Evolutionary conservation across 768 basidiomycete species (phyloP).

Genomic region (Boletus pseudo-olivaceus): DNA sequence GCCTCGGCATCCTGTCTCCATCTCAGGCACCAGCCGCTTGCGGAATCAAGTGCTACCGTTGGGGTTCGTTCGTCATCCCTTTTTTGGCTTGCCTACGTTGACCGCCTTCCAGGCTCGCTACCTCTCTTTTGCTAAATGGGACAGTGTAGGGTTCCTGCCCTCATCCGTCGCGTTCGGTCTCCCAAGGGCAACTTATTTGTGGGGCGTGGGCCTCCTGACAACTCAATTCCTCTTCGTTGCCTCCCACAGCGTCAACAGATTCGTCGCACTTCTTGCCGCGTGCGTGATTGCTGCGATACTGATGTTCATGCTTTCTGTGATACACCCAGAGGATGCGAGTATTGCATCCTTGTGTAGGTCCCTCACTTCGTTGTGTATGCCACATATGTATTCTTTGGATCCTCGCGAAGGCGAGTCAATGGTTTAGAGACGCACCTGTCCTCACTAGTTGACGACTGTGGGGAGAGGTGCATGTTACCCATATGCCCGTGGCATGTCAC

Average conservation of each 20-base stretch:
- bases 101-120: slow-evolving; percentile 29
- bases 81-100: not conserved
- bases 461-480: not conserved
- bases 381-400: slow-evolving; percentile 2
- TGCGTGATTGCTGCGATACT: slow-evolving; percentile 8
- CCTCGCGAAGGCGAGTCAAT: slow-evolving; percentile 3
- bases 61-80: slow-evolving; percentile 39
- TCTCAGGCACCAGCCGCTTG: slow-evolving; percentile 22
- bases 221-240: slow-evolving; percentile 26
- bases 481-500: not conserved
- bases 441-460: not conserved
- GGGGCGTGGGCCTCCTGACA: slow-evolving; percentile 36
- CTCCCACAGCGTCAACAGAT: slow-evolving; percentile 8
- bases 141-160: slow-evolving; percentile 43
- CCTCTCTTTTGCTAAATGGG: slow-evolving; percentile 33
- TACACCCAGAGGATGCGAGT: slow-evolving; percentile 13
- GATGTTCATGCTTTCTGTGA: slow-evolving; percentile 7
- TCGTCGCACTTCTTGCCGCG: slow-evolving; percentile 11
- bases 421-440: slow-evolving; percentile 17
- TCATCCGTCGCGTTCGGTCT: slow-evolving; percentile 50
- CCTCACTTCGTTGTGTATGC: slow-evolving; percentile 18
- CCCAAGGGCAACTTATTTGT: slow-evolving; percentile 51
- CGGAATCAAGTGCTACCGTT: slow-evolving; percentile 31
- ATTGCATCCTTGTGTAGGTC: not conserved
- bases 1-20: slow-evolving; percentile 29